phyloP scores from a whole-genome alignment of 2,329 filamentous ascomycete species.

The Aspergillus piperis region DNA sequence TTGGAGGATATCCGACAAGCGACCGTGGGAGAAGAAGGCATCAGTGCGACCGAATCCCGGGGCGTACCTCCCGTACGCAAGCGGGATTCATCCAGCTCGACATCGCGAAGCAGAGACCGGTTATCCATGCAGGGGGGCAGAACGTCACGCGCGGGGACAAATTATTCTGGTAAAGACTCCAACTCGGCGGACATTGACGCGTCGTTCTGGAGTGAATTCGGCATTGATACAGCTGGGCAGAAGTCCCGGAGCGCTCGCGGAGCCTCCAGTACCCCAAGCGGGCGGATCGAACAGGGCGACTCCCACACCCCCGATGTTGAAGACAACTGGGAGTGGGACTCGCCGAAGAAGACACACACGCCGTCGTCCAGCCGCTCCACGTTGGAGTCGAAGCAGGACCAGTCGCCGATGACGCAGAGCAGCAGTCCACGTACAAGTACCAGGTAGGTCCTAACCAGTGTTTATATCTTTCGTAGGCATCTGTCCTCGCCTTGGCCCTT shows the following conservation, averaged over 20 bases:
- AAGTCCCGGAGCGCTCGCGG: constrained; percentile 36
- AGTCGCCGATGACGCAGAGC: constrained; percentile 46
- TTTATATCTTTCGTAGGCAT: background rate
- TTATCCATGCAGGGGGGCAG: constrained; percentile 30
- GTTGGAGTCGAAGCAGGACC: constrained; percentile 50
- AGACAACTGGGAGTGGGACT: constrained; percentile 60
- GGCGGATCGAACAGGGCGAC: constrained; percentile 35
- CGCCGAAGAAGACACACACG: constrained; percentile 44
- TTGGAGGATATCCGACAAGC: constrained; percentile 93
- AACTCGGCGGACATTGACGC: constrained; percentile 45
- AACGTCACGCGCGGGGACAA: constrained; percentile 33
- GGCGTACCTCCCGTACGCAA: constrained; percentile 34
- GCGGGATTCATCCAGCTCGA: constrained; percentile 32
- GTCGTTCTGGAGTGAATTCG: constrained; percentile 55
- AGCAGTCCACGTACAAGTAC: constrained; percentile 58
- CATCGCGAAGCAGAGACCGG: constrained; percentile 36
- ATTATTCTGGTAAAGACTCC: constrained; percentile 44
- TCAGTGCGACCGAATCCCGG: constrained; percentile 57
- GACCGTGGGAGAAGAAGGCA: constrained; percentile 89
- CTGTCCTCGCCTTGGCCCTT: background rate
- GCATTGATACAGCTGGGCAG: constrained; percentile 50
- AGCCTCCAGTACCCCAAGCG: constrained; percentile 35
- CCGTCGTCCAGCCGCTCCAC: constrained; percentile 52
- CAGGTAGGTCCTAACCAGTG: constrained; percentile 44
- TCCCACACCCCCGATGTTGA: constrained; percentile 44